These are phyloP conservation scores for Rhododendron vialii DNA, from an alignment of 148 eudicot genomes.

Conservation along the genomic window DNA sequence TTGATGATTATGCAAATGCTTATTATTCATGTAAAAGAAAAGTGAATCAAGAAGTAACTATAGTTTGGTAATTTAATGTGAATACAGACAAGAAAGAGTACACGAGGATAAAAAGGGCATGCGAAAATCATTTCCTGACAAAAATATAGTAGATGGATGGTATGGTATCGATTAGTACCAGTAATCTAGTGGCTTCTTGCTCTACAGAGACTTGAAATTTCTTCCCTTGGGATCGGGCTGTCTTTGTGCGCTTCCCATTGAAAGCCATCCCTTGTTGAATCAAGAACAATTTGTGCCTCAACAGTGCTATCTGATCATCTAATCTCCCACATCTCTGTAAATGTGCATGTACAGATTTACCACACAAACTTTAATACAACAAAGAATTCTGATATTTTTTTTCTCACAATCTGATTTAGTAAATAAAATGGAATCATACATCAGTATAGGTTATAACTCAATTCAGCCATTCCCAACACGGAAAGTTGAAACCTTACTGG, in stretches of 20 bases:
- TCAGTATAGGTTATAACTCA: not conserved
- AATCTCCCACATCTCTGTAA: conserved; percentile 95
- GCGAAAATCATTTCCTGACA: not conserved
- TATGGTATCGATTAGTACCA: conserved; percentile 35
- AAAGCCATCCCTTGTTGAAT: conserved; percentile 96
- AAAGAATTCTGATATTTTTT: not conserved
- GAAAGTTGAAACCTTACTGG: not conserved
- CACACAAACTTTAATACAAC: not conserved
- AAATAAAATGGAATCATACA: not conserved
- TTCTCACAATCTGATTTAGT: not conserved
- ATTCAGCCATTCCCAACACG: not conserved
- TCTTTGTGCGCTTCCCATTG: conserved; percentile 89
- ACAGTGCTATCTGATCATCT: conserved; percentile 76
- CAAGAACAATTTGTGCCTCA: conserved; percentile 73
- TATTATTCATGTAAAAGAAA: no score
- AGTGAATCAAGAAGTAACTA: no score
- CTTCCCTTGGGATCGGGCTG: conserved; percentile 93
- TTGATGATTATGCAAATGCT: not conserved
- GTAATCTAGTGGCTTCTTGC: conserved; percentile 90
- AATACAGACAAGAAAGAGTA: not conserved
- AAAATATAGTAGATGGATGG: not conserved
- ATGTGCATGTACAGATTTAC: not conserved
- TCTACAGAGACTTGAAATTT: conserved; percentile 95
- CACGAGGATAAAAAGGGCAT: not conserved
- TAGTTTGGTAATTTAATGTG: not conserved